A percentile compares a stretch with the other conserved stretches of the same genome.
phyloP scores from a whole-genome alignment of 176 grass and related monocot genomes.

The Eragrostis curvula region DNA sequence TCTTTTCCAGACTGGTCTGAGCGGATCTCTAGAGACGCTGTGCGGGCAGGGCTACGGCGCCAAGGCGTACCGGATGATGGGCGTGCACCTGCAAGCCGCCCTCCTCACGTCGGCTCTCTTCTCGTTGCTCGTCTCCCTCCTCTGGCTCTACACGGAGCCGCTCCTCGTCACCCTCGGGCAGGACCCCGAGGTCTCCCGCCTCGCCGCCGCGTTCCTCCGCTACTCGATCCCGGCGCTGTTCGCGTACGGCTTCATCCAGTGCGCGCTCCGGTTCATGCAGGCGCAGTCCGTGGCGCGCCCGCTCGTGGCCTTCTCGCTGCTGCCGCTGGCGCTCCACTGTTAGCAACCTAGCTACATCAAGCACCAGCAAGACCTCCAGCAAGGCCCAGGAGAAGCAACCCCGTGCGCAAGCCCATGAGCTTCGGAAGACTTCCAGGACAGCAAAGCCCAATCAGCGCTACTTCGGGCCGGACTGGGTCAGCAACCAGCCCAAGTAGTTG shows the following conservation, averaged over 20 bases:
- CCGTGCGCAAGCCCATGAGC: no score
- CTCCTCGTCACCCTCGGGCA: conserved; percentile 41
- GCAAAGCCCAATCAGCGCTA: no score
- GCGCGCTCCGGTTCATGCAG: conserved; percentile 59
- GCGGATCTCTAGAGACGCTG: conserved; percentile 48
- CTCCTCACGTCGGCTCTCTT: conserved; percentile 37
- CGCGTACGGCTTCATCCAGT: conserved; percentile 54
- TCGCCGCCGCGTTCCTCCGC: conserved; percentile 37
- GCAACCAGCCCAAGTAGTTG: no score
- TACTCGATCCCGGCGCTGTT: conserved; percentile 39
- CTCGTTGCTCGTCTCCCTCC: conserved; percentile 41
- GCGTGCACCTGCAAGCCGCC: conserved; percentile 53
- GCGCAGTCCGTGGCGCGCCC: conserved; percentile 56
- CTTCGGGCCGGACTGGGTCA: no score
- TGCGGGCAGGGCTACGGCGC: conserved; percentile 56
- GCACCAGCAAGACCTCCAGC: no score
- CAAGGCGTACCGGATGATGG: conserved; percentile 41
- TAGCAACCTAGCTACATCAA: no score
- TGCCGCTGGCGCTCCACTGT: conserved; percentile 34
- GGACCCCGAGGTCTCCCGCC: conserved; percentile 43
- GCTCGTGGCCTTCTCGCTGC: conserved; percentile 40
- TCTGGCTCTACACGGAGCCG: conserved; percentile 50
- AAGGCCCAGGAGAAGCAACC: no score
- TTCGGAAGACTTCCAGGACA: no score
- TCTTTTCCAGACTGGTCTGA: conserved; percentile 58